Evolutionary conservation across 1,284 basidiomycete species (phyloP).

Genomic region (Peniophora sp.): DNA sequence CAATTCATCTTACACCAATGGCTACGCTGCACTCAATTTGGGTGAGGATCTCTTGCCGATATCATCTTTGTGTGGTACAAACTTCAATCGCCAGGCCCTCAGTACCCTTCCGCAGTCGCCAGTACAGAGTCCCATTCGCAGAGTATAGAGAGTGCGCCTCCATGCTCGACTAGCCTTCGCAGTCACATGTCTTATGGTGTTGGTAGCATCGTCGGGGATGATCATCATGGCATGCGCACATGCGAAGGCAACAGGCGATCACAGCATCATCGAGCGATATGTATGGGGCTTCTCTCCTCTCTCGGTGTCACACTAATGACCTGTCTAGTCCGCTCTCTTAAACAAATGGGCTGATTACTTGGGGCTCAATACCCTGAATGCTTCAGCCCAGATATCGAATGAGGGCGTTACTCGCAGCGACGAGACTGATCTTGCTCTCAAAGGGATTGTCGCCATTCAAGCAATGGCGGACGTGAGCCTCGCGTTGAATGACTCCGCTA

Average conservation of each 20-base stretch:
- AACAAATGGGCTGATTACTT: slow-evolving; percentile 5
- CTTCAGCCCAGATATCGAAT: neutral
- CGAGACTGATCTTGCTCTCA: neutral
- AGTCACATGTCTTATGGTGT: too few relatives aligned
- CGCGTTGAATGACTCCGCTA: neutral
- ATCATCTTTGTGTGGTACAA: too few relatives aligned
- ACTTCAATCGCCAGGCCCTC: too few relatives aligned
- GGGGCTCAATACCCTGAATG: slow-evolving; percentile 1
- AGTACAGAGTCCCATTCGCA: too few relatives aligned
- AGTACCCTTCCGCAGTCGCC: too few relatives aligned
- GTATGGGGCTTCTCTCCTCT: too few relatives aligned
- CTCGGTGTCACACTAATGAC: too few relatives aligned
- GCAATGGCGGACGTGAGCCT: neutral
- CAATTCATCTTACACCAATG: neutral
- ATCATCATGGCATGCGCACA: slow-evolving; percentile 8
- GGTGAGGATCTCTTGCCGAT: neutral
- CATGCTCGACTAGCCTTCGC: too few relatives aligned
- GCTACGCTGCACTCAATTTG: slow-evolving; percentile 4
- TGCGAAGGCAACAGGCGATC: slow-evolving; percentile 1
- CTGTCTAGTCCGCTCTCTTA: slow-evolving; percentile 2
- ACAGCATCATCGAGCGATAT: neutral
- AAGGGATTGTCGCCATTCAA: neutral
- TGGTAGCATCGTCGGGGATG: neutral
- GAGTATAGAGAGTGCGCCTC: neutral
- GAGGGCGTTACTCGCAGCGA: neutral